Conservation (phyloP, 306 rosid genomes). For the Quercus rubra region DNA sequence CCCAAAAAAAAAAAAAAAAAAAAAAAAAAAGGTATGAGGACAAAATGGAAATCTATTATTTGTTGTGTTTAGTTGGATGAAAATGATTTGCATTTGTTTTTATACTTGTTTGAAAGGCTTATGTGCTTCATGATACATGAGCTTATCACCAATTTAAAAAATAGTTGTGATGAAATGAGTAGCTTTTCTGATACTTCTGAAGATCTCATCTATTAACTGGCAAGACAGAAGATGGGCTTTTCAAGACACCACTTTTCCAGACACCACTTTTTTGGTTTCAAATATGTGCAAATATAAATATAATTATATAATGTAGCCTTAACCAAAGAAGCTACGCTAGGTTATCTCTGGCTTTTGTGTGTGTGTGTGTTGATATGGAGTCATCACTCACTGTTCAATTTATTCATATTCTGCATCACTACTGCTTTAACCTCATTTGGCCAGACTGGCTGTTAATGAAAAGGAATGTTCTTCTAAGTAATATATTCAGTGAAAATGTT, state of each 20-base stretch:
- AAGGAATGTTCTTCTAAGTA: neutral
- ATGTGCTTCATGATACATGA: neutral
- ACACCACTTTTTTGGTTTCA: neutral
- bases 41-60: neutral
- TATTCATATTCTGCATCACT: neutral
- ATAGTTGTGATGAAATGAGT: neutral
- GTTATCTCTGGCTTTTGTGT: neutral
- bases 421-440: neutral
- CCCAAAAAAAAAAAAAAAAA: neutral
- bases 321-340: neutral
- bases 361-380: neutral
- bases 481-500: slow-evolving; percentile 15
- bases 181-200: neutral
- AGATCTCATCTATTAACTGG: neutral
- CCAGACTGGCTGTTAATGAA: neutral
- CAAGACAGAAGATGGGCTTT: neutral
- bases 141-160: neutral
- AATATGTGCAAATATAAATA: neutral
- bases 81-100: neutral
- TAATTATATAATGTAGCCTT: neutral
- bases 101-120: neutral
- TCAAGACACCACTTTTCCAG: neutral
- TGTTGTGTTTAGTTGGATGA: neutral
- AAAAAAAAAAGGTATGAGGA: neutral
- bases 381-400: neutral